Evolutionary conservation across 192 early-diverging fungal species (phyloP), one percentile per base, ranked within the genome.

Genomic region (Nowakowskiella sp.): DNA sequence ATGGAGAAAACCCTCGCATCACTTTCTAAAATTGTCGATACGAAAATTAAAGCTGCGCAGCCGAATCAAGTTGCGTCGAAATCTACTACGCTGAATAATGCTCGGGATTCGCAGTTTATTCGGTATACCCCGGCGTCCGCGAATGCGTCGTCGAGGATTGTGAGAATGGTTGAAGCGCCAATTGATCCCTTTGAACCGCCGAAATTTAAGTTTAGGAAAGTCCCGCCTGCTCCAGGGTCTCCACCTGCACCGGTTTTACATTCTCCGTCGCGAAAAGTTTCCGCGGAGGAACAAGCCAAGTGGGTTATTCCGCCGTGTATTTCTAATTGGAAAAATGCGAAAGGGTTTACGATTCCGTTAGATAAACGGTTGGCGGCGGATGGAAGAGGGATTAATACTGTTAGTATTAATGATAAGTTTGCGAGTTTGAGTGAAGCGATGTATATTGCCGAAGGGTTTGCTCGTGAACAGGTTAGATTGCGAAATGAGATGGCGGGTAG

Each of bases 251-350:
- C 96, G 7, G 93, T 99, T 19, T 76, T 99, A 73, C 94, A 95
- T 60, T 97, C 94, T 24, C 96, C 96, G 33, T 93, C 96, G 8
- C 87, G 92, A 33, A 99, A 95, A 66, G 77, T 96, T 4, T 86
- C 93, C 1, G 90, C 90, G 1, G 89, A 97, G 51, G 92, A 99
- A 70, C 96, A 97, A 61, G 80, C 80, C 46, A 86, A 94, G 54
- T 99, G 96, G 96, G 76, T 88, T 5, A 91, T 99, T 46, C 96
- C 96, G 36, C 96, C 96, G n/a, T 94, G 88, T 58, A 94, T 99
- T 36, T 90, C 87, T 56, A 99, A 97, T 66, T 99, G 96, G 96
- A 99, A 97, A 74, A 99, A 99, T 73, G 88, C 91, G 47, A 95
- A 99, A 60, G 96, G 96, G 29, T 99, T 91, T 64, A 99, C 96